Conservation (phyloP, 768 basidiomycete genomes). For the Megacollybia marginata region DNA sequence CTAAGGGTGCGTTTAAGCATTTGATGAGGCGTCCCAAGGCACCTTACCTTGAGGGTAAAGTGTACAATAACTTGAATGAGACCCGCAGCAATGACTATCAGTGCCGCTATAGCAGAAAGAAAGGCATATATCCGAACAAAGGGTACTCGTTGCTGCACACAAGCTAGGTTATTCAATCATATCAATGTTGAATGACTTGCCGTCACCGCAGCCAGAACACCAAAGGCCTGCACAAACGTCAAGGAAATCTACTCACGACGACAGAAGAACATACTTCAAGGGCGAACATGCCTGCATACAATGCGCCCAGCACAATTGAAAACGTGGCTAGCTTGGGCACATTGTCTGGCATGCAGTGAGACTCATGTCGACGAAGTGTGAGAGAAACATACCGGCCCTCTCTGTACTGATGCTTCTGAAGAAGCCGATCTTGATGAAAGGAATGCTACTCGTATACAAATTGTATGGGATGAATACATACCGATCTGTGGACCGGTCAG, state of each 20-base stretch:
- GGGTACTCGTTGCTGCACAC: conserved; percentile 41
- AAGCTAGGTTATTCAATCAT: neutral
- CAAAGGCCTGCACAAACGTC: conserved; percentile 28
- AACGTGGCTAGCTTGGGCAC: conserved; percentile 41
- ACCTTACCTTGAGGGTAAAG: conserved; percentile 58
- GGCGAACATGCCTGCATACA: conserved; percentile 42
- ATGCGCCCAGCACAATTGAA: conserved; percentile 50
- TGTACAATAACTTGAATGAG: conserved; percentile 55
- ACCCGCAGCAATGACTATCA: conserved; percentile 44
- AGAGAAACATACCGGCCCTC: conserved; percentile 33
- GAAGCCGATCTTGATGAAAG: conserved; percentile 42
- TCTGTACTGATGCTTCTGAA: conserved; percentile 48
- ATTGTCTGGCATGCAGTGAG: conserved; percentile 21
- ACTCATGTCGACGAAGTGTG: neutral
- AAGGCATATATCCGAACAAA: conserved; percentile 53
- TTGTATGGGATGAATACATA: conserved; percentile 15
- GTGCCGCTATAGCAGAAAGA: conserved; percentile 35
- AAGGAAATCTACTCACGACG: neutral
- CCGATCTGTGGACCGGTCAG: conserved; percentile 18
- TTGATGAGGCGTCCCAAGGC: neutral
- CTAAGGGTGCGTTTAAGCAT: conserved; percentile 22
- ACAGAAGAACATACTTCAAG: conserved; percentile 33
- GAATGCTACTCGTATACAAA: neutral
- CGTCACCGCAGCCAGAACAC: conserved; percentile 38
- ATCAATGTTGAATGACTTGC: conserved; percentile 29